Evolutionary conservation across 768 basidiomycete genomes (phyloP), one percentile per base, ranked within the genome.

Genomic region (Lactarius sanguifluus): DNA sequence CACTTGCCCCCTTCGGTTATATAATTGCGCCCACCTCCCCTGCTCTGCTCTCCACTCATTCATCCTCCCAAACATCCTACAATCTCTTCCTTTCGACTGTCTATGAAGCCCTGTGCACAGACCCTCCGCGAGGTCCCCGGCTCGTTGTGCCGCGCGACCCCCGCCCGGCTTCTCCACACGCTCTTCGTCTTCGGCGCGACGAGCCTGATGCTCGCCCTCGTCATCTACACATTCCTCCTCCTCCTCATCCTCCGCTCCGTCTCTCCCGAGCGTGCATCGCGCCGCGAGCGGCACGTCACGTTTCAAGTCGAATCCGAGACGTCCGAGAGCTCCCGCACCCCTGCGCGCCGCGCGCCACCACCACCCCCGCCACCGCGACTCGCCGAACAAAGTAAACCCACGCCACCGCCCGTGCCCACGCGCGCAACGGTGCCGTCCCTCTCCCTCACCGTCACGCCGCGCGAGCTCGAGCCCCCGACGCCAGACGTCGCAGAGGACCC

Each of bases 401-500:
- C 25, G 23, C 30, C 2, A 1, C n/a, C 64, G 8, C 38, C 30
- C 5, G 20, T 15, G 7, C 50, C 25, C 28, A 28, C 56, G 43
- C 32, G 6, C 8, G 8, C 34, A 38, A 2, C 1, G n/a, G 7
- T 40, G 30, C 52, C 55, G 3, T 41, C 56, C n/a, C 60, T 59
- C 38, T 67, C 66, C 1, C 66, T 67, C 57, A 67, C 61, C 13
- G 25, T 57, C 36, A 67, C 66, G 32, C 66, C 66, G 40, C 56
- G 32, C 23, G 61, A 20, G 30, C 61, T 67, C 66, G 66, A 67
- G 38, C 61, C 66, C 15, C 40, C 30, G 40, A 63, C 66, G 40
- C 61, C 66, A 13, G 66, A 62, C 62, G 57, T 38, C 12, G 57
- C 52, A 23, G 66, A 67, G 66, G 66, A 67, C 20, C 66, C 66